Percentiles rank a stretch among this genome's conserved stretches.
Conservation (phyloP, 1,139 yeast genomes). For the Pichia sorboxylosa region DNA sequence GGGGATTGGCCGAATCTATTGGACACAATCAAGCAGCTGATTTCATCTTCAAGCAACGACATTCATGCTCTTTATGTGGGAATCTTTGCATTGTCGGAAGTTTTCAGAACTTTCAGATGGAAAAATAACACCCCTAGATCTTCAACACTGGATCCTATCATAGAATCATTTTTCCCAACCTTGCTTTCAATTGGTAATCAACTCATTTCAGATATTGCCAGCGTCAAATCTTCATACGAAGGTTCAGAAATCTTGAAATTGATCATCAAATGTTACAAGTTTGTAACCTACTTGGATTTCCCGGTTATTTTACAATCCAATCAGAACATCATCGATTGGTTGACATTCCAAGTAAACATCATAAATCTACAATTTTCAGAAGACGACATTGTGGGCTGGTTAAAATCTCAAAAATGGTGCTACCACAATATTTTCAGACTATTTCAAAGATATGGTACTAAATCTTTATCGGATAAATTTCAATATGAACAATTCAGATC, state of each 20-base stretch:
- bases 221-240: slow-evolving; percentile 25
- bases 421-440: slow-evolving; percentile 66
- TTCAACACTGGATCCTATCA: slow-evolving; percentile 44
- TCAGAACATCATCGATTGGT: slow-evolving; percentile 59
- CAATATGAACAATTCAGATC: slow-evolving; percentile 39
- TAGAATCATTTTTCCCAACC: slow-evolving; percentile 56
- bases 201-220: slow-evolving; percentile 36
- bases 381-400: slow-evolving; percentile 44
- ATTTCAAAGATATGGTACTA: slow-evolving; percentile 63
- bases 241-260: slow-evolving; percentile 69
- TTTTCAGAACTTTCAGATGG: slow-evolving; percentile 73
- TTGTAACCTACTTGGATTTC: slow-evolving; percentile 67
- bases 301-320: slow-evolving; percentile 57
- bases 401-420: slow-evolving; percentile 85
- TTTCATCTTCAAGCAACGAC: slow-evolving; percentile 37
- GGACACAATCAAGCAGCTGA: slow-evolving; percentile 44
- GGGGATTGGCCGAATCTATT: slow-evolving; percentile 65
- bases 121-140: slow-evolving; percentile 47
- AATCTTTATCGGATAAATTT: slow-evolving; percentile 36
- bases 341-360: slow-evolving; percentile 60
- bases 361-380: slow-evolving; percentile 52
- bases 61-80: slow-evolving; percentile 63
- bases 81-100: slow-evolving; percentile 60
- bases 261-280: slow-evolving; percentile 69
- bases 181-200: slow-evolving; percentile 55